Evolutionary conservation across 2,329 filamentous ascomycete genomes (phyloP), one percentile per base, ranked within the genome.

Genomic region (Gyromitra esculenta): DNA sequence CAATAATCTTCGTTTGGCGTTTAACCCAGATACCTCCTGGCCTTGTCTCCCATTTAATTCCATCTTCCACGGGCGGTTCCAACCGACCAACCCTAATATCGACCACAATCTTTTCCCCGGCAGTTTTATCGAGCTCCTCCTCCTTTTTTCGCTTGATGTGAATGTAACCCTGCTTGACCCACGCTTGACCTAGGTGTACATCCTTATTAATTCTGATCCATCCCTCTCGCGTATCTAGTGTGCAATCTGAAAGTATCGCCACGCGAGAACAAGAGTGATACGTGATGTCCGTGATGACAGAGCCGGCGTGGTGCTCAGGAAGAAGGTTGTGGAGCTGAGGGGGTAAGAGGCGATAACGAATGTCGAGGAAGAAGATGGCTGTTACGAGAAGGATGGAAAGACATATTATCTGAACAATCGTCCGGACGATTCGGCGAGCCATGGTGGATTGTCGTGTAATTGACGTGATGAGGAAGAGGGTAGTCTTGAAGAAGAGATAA

Each of bases 131-230:
- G 57, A 97, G 87, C 77, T 97, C 92, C 83, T 95, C 92, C 85
- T 97, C 94, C 81, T 91, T 91, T 86, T 94, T 96, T 79, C 92
- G 89, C 83, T 92, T 89, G 77, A 97, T 88, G 82, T 94, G 91
- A 35, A 97, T 83, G 83, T 92, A 97, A 41, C 93, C 93, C 82
- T 88, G 92, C 37, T 89, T 89, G 56, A 92, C 87, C 89, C 92
- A 93, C 66, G 90, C 88, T 75, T 88, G 89, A 77, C 89, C 89
- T 18, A 97, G 88, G 82, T 93, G 96, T 0, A 97, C 87, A 82
- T 97, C 93, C 85, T 97, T 97, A 79, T 97, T 92, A 78, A 97
- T 86, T 63, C 92, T 91, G 80, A 93, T 90, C 94, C 94, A 97
- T 78, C 84, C 82, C 73, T 88, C 86, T 56, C 89, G 85, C 48